These are phyloP conservation scores for Ustulina deusta DNA, from an alignment of 2,329 filamentous ascomycete genomes.

Conservation along the genomic window DNA sequence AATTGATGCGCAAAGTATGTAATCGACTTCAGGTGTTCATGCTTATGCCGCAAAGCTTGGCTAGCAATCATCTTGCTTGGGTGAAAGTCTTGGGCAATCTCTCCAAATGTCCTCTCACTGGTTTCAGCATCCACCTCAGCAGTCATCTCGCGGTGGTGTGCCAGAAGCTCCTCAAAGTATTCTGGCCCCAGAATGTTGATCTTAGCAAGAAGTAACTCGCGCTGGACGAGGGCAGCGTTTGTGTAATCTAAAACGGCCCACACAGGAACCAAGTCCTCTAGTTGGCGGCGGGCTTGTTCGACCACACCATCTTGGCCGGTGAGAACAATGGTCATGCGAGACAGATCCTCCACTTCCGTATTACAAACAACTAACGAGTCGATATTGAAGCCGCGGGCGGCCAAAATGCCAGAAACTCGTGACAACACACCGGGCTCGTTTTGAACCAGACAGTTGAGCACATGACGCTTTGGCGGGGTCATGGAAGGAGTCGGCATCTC, in stretches of 20 bases:
- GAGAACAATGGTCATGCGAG: slow-evolving; percentile 98
- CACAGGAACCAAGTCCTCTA: slow-evolving; percentile 96
- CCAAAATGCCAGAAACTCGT: slow-evolving; percentile 94
- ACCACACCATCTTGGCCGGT: slow-evolving; percentile 97
- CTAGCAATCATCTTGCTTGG: slow-evolving; percentile 86
- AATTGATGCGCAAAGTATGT: slow-evolving; percentile 98
- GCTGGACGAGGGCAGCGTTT: slow-evolving; percentile 89
- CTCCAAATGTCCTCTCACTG: slow-evolving; percentile 58
- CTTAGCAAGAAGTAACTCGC: slow-evolving; percentile 94
- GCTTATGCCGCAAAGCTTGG: slow-evolving; percentile 94
- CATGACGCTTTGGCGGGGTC: slow-evolving; percentile 89
- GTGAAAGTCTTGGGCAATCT: slow-evolving; percentile 79
- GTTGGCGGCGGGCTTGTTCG: slow-evolving; percentile 93
- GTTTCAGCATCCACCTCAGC: slow-evolving; percentile 61
- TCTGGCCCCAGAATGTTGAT: slow-evolving; percentile 96
- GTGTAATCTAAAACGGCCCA: slow-evolving; percentile 99
- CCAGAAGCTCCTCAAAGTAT: slow-evolving; percentile 96
- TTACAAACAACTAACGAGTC: slow-evolving; percentile 98
- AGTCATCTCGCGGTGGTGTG: slow-evolving; percentile 92
- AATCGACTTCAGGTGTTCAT: slow-evolving; percentile 95
- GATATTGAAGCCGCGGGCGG: slow-evolving; percentile 98
- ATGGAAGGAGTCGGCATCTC: slow-evolving; percentile 90
- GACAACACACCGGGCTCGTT: slow-evolving; percentile 98
- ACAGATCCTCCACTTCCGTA: slow-evolving; percentile 96
- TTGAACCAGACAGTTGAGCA: slow-evolving; percentile 98